These are phyloP conservation scores for Fusarium acutatum DNA, from an alignment of 2,329 filamentous ascomycete species.

Conservation along the genomic window DNA sequence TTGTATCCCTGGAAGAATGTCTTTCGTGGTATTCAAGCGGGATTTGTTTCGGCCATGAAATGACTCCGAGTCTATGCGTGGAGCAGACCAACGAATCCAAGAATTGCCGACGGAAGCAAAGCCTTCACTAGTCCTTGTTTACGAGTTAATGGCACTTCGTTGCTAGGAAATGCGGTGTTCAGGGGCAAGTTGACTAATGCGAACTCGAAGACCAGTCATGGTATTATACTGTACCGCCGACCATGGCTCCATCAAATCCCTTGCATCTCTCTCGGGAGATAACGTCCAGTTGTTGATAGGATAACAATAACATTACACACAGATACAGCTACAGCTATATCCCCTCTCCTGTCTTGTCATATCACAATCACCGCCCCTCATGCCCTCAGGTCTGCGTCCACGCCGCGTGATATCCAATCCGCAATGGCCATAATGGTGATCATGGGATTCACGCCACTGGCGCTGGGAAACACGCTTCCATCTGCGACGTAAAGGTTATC, in stretches of 20 bases:
- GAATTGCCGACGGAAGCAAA: conserved; percentile 13
- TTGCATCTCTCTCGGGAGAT: conserved; percentile 10
- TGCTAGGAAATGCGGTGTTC: conserved; percentile 10
- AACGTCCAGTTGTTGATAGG: conserved; percentile 21
- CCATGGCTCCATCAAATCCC: conserved; percentile 15
- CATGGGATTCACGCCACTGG: conserved; percentile 86
- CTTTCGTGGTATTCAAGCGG: not conserved
- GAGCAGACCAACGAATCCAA: conserved; percentile 22
- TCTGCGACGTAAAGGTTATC: conserved; percentile 75
- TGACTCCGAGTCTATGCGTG: not conserved
- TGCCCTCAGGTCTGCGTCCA: conserved; percentile 56
- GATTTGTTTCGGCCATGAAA: conserved; percentile 2
- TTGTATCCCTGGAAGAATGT: not conserved
- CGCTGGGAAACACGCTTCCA: conserved; percentile 78
- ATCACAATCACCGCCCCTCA: conserved; percentile 2
- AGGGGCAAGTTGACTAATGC: conserved; percentile 18
- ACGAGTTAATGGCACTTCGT: conserved; percentile 23
- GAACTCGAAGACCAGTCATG: not conserved
- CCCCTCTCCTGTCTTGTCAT: conserved; percentile 1
- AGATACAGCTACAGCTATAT: not conserved
- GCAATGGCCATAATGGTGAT: conserved; percentile 77
- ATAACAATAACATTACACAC: conserved; percentile 15
- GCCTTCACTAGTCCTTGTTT: not conserved
- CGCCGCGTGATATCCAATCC: conserved; percentile 68
- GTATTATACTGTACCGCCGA: not conserved